Base-by-base conservation (phyloP, 257 asterid genomes). In the Scutellaria galericulata region DNA sequence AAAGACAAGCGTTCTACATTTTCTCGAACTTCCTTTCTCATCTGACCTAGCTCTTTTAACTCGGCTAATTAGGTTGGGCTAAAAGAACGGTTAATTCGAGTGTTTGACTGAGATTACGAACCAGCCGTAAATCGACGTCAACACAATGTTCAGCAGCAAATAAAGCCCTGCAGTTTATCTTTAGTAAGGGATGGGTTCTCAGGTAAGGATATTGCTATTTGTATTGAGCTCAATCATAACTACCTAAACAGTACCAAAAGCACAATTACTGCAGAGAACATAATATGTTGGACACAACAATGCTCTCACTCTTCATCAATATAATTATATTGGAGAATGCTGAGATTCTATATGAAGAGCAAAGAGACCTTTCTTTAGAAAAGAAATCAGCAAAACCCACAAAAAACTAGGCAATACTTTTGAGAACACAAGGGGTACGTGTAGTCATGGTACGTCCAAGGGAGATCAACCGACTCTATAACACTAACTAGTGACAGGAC, bases 41-140 rank as follows among this genome's bases (percentile, higher is more conserved):
- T n/a, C n/a, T n/a, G n/a, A n/a, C n/a, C n/a, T n/a, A n/a, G n/a
- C n/a, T n/a, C n/a, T n/a, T n/a, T n/a, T n/a, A n/a, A n/a, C n/a
- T n/a, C n/a, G n/a, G n/a, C n/a, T n/a, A n/a, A n/a, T n/a, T n/a
- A n/a, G n/a, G n/a, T n/a, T n/a, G n/a, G n/a, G n/a, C n/a, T n/a
- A n/a, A n/a, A n/a, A n/a, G n/a, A n/a, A n/a, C n/a, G n/a, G n/a
- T n/a, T n/a, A n/a, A n/a, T n/a, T n/a, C n/a, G n/a, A n/a, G n/a
- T n/a, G n/a, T n/a, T n/a, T n/a, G n/a, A n/a, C n/a, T n/a, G n/a
- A n/a, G n/a, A n/a, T n/a, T n/a, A n/a, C n/a, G n/a, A n/a, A n/a
- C n/a, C n/a, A 65, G 92, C 79, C 68, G 87, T 89, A 75, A 95
- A 95, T 44, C 41, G 72, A 58, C 92, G 96, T 84, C 87, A 95